Evolutionary conservation across 306 rosid genomes (phyloP), one percentile per base, ranked within the genome.

Genomic region (Senna tora): DNA sequence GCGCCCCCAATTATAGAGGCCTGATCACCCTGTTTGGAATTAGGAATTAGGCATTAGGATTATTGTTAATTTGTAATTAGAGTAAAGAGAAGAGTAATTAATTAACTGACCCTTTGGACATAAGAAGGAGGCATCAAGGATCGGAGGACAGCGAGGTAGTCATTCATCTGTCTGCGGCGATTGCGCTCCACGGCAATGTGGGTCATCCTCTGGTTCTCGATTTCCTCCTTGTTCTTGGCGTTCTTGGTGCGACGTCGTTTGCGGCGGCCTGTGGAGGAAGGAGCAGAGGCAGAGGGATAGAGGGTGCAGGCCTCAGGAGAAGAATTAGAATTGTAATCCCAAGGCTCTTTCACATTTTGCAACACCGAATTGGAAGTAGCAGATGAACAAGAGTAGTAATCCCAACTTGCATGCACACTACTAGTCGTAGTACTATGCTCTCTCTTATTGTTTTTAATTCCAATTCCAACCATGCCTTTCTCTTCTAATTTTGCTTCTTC

Each of bases 1-100:
- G 98, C 96, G 0, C 98, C 98, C 14, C 98, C 98, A 82, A 94
- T 79, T 38, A 91, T 89, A 20, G 98, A 94, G 1, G 98, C 98
- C 74, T 94, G 98, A 62, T 94, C 98, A 20, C 98, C 96, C 98
- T 93, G 77, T 45, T 77, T 66, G 30, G 30, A 25, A n/a, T n/a
- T n/a, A 25, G 30, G 30, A 25, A 25, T 25, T 25, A 3, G 30
- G 1, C 2, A 1, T 25, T 25, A 25, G 30, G 30, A 25, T 25
- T 25, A 25, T 25, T 25, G 30, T 25, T 25, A 1, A 3, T 25
- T 25, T 25, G 30, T 25, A 25, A n/a, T n/a, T n/a, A 25, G 30
- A 25, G 30, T 25, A 25, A 25, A 3, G 3, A 25, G 30, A 3
- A 25, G 30, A 25, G 30, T n/a, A n/a, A n/a, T n/a, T n/a, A n/a